Evolutionary conservation across 768 basidiomycete species (phyloP).

Genomic region (Lentinula lateritia): DNA sequence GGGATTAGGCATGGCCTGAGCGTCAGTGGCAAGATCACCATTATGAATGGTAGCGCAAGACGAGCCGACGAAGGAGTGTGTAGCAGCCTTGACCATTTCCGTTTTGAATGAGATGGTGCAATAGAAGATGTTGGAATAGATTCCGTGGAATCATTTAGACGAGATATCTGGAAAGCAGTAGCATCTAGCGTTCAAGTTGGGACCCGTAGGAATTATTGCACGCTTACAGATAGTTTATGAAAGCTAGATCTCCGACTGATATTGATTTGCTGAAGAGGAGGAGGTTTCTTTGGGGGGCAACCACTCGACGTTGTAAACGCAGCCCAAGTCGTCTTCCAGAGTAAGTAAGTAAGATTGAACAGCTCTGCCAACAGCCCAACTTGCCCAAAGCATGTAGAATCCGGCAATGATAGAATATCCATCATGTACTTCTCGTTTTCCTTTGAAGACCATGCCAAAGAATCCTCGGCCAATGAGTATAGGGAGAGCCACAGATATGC

Average conservation of each 20-base stretch:
- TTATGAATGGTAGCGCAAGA: constrained; percentile 26
- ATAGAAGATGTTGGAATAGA: background rate
- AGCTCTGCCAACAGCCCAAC: constrained; percentile 58
- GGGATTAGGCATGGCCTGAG: constrained; percentile 49
- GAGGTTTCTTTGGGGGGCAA: no score
- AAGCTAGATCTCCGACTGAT: constrained; percentile 12
- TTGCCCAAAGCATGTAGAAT: constrained; percentile 72
- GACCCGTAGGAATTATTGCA: background rate
- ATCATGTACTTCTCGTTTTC: constrained; percentile 66
- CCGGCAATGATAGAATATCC: constrained; percentile 87
- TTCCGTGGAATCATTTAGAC: background rate
- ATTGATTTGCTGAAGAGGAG: constrained; percentile 17
- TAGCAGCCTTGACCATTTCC: constrained; percentile 7
- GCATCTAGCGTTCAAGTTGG: background rate
- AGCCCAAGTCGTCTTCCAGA: no score
- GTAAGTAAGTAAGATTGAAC: constrained; percentile 17
- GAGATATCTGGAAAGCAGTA: background rate
- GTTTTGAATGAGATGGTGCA: constrained; percentile 9
- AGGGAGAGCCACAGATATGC: constrained; percentile 58
- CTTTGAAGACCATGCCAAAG: constrained; percentile 53
- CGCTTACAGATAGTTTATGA: constrained; percentile 19
- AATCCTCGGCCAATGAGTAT: constrained; percentile 72
- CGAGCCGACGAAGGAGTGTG: constrained; percentile 11
- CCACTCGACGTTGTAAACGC: no score
- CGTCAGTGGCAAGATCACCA: constrained; percentile 26